Percentiles rank a stretch among this genome's conserved stretches.
Evolutionary conservation across 768 basidiomycete genomes (phyloP).

Genomic region (Boletus rubropictus): DNA sequence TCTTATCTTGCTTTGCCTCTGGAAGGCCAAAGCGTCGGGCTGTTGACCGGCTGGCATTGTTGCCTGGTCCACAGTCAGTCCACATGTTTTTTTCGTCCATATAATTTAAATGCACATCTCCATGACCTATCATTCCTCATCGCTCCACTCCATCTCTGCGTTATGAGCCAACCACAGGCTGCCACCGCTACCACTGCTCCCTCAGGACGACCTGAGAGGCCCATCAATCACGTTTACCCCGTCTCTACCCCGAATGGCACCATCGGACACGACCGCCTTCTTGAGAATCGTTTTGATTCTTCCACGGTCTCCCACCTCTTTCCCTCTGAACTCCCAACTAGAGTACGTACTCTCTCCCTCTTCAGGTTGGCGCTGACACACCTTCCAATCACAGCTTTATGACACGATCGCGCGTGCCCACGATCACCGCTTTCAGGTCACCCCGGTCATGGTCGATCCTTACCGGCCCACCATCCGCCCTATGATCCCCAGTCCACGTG

Average conservation of each 20-base stretch:
- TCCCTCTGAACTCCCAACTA: slow-evolving; percentile 8
- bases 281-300: slow-evolving; percentile 24
- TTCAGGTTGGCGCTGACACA: neutral
- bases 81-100: slow-evolving; percentile 14
- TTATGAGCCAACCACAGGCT: slow-evolving; percentile 8
- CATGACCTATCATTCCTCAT: slow-evolving; percentile 2
- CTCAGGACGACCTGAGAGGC: slow-evolving; percentile 6
- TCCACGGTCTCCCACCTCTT: slow-evolving; percentile 16
- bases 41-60: slow-evolving; percentile 9
- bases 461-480: slow-evolving; percentile 9
- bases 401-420: slow-evolving; percentile 25
- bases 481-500: slow-evolving; percentile 8
- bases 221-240: slow-evolving; percentile 10
- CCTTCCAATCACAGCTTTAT: slow-evolving; percentile 22
- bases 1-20: neutral
- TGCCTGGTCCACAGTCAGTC: slow-evolving; percentile 19
- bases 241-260: slow-evolving; percentile 10
- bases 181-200: slow-evolving; percentile 13
- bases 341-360: slow-evolving; percentile 9
- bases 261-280: slow-evolving; percentile 19
- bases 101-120: slow-evolving; percentile 9
- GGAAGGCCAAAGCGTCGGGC: slow-evolving; percentile 11
- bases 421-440: slow-evolving; percentile 18
- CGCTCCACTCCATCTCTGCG: slow-evolving; percentile 3
- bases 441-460: slow-evolving; percentile 10